Percentiles rank a stretch among this genome's conserved stretches.
Evolutionary conservation across 1,139 yeast species (phyloP).

Genomic region (Yamadazyma conglobata): DNA sequence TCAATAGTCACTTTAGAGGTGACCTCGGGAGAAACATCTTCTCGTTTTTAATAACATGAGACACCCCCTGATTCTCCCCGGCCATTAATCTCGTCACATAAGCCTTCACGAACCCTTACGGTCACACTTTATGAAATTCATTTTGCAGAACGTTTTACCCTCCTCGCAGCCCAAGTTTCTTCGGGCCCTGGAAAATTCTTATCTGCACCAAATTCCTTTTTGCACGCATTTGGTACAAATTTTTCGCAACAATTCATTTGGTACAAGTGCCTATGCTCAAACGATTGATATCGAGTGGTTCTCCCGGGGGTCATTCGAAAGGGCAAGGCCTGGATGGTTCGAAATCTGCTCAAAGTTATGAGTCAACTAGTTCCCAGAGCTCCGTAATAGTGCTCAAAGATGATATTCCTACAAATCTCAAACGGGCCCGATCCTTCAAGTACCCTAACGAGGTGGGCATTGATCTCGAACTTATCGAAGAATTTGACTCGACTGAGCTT

Average conservation of each 20-base stretch:
- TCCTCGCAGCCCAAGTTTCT: too few species aligned
- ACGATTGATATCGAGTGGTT: conserved; percentile 2
- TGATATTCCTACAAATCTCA: conserved; percentile 8
- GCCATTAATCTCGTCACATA: too few species aligned
- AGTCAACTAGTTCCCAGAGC: conserved; percentile 1
- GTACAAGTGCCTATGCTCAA: conserved; percentile 4
- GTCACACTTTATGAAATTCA: too few species aligned
- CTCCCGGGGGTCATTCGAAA: conserved; percentile 1
- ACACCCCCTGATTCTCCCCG: too few species aligned
- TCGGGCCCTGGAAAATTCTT: too few species aligned
- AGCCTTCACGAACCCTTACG: too few species aligned
- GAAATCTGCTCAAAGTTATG: neutral
- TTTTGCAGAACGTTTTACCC: too few species aligned
- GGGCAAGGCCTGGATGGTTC: too few species aligned
- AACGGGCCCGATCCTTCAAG: conserved; percentile 7
- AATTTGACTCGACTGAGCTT: conserved; percentile 8
- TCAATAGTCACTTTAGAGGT: too few species aligned
- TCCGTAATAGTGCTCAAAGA: conserved; percentile 5
- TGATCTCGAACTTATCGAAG: conserved; percentile 1
- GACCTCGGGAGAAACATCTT: too few species aligned
- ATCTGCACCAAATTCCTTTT: too few species aligned
- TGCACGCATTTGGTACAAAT: neutral
- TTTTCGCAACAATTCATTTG: conserved; percentile 7
- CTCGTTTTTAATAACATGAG: too few species aligned
- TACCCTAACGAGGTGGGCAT: conserved; percentile 2